Base-by-base conservation (phyloP, 1,284 basidiomycete genomes). In the Thelephora terrestris region DNA sequence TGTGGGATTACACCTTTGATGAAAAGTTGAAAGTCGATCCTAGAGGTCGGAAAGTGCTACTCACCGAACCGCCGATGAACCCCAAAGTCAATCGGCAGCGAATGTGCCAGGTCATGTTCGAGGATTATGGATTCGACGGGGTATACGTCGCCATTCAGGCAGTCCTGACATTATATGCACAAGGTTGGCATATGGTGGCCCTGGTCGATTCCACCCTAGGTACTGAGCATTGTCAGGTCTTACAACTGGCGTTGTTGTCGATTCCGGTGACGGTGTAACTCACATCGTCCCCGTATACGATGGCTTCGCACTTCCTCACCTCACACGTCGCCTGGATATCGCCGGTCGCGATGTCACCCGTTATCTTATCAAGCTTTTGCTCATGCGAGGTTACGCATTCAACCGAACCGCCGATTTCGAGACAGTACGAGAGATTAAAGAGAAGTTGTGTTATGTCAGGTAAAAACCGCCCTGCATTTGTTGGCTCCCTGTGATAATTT, bases 41-140 rank as follows among this genome's bases (percentile, higher is more conserved):
- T 21, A 73, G 74, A 43, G 96, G 92, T 1, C 76, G 81, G 57
- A 99, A 98, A 71, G 79, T 99, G 43, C 69, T 99, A 50, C 76
- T 99, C 57, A 99, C 96, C 1, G 96, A 99, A 66, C 96, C 96
- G n/a, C 96, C 95, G 38, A 98, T 99, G 95, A 99, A 99, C 69
- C 96, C 96, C 4, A 91, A 86, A 63, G 82, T 70, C 55, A 99
- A 99, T 68, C 71, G 96, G 58, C 85, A 94, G 67, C 76, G 80
- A 63, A 98, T 99, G 94, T 86, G 83, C 52, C 85, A 99, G 68
- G 91, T 98, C 63, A 99, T 99, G 95, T 98, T 99, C 64, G 96
- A 99, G 70, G 89, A 96, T 59, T 99, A 98, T 65, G 91, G 91
- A 5, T 97, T 99, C 61, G 85, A 85, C 20, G 91, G 92, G 0